Conservation (phyloP, 169 alveolate genomes). For the Blepharisma undulans region DNA sequence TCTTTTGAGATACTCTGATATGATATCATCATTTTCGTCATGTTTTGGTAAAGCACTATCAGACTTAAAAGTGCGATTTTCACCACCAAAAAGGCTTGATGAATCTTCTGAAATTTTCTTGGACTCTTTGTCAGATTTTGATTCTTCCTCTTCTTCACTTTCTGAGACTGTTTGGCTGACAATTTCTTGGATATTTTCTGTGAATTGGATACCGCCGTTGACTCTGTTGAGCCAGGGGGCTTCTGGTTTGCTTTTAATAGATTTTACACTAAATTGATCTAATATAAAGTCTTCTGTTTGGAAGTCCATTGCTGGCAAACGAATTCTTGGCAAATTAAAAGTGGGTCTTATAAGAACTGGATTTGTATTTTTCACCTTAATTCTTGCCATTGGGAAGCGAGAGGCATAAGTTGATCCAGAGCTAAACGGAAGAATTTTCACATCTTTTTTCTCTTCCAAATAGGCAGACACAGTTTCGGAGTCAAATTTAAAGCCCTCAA, state of each 20-base stretch:
- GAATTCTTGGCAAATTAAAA: conserved; percentile 8
- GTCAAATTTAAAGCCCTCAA: conserved; percentile 35
- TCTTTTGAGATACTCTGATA: not conserved
- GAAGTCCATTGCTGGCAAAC: conserved; percentile 5
- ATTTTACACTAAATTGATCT: not conserved
- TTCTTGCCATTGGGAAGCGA: conserved; percentile 22
- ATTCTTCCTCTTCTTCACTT: not conserved
- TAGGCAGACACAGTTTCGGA: not conserved
- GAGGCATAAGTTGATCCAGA: not conserved
- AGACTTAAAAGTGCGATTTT: not conserved
- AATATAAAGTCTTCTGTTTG: not conserved
- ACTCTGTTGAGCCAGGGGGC: conserved; percentile 44
- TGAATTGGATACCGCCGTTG: conserved; percentile 33
- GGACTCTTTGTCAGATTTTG: not conserved
- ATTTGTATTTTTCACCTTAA: not conserved
- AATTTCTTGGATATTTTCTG: conserved; percentile 38
- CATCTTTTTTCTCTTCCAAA: conserved; percentile 14
- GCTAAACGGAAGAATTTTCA: conserved; percentile 14
- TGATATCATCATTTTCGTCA: not conserved
- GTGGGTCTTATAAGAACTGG: conserved; percentile 14
- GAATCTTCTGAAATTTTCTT: not conserved
- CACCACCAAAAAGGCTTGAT: not conserved
- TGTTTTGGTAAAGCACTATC: not conserved
- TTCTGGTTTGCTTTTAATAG: conserved; percentile 24
- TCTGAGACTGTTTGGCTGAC: not conserved